Evolutionary conservation across 129 eudicot species (phyloP).

Genomic region (Dittrichia graveolens): DNA sequence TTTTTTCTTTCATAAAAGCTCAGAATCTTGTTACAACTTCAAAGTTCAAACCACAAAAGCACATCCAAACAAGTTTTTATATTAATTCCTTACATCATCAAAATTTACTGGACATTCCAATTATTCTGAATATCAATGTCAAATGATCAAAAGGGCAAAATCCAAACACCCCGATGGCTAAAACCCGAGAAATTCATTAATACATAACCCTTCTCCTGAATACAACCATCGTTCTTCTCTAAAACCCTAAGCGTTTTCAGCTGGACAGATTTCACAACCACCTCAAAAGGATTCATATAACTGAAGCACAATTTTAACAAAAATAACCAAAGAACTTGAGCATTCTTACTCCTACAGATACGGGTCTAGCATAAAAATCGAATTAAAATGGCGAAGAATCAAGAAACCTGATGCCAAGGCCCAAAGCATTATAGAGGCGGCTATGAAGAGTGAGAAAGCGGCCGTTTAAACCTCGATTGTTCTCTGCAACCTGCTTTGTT

Average conservation of each 20-base stretch:
- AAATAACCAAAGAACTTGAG: background rate
- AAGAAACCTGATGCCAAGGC: slow-evolving; percentile 54
- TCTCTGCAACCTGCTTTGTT: slow-evolving; percentile 44
- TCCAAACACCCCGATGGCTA: background rate
- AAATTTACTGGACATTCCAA: background rate
- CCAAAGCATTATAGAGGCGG: slow-evolving; percentile 69
- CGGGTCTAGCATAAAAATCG: background rate
- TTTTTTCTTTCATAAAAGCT: background rate
- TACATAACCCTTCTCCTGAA: background rate
- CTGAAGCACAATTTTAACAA: slow-evolving; percentile 3
- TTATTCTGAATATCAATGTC: background rate
- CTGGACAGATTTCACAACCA: slow-evolving; percentile 7
- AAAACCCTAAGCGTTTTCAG: slow-evolving; percentile 3
- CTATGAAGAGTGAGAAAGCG: slow-evolving; percentile 59
- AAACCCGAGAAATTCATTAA: background rate
- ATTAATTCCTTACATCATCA: background rate
- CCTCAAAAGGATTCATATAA: background rate
- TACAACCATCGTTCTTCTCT: background rate
- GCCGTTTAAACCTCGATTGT: slow-evolving; percentile 52
- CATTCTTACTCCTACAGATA: background rate
- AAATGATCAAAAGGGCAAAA: background rate
- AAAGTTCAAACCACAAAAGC: slow-evolving; percentile 3
- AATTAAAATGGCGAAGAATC: background rate
- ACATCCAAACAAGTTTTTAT: background rate
- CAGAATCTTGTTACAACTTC: slow-evolving; percentile 1